Evolutionary conservation across 805 yeast species (phyloP).

Genomic region (Helenozyma rhizophorensis): DNA sequence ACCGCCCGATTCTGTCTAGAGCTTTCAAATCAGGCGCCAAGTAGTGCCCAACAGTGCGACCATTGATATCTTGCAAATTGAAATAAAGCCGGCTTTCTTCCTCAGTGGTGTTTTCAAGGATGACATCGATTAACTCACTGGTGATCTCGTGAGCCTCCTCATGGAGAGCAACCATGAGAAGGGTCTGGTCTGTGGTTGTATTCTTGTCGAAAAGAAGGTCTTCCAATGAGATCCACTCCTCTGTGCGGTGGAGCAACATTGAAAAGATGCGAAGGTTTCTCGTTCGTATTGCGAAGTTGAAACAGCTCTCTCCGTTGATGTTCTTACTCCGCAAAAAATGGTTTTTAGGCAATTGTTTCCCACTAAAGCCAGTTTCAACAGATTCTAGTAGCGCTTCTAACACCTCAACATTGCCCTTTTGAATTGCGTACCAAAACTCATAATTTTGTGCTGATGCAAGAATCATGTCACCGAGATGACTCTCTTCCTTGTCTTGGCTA

Average conservation of each 20-base stretch:
- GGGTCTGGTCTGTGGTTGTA: conserved; percentile 45
- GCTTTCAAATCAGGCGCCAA: conserved; percentile 53
- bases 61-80: conserved; percentile 45
- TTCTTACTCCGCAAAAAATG: conserved; percentile 20
- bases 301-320: conserved; percentile 63
- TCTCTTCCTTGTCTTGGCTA: conserved; percentile 13
- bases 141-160: conserved; percentile 46
- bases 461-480: conserved; percentile 33
- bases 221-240: conserved; percentile 54
- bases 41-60: conserved; percentile 71
- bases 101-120: conserved; percentile 38
- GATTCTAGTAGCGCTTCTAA: conserved; percentile 14
- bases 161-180: conserved; percentile 61
- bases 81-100: conserved; percentile 48
- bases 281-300: conserved; percentile 57
- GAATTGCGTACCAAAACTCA: conserved; percentile 51
- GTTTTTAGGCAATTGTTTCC: conserved; percentile 18
- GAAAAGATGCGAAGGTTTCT: conserved; percentile 43
- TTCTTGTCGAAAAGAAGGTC: conserved; percentile 64
- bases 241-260: conserved; percentile 42
- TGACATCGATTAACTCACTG: conserved; percentile 37
- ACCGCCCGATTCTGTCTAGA: conserved; percentile 49
- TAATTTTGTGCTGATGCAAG: conserved; percentile 44
- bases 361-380: conserved; percentile 5
- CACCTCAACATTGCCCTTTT: conserved; percentile 20